phyloP scores from a whole-genome alignment of 2,329 filamentous ascomycete genomes.

The Sarocladium oryzae region DNA sequence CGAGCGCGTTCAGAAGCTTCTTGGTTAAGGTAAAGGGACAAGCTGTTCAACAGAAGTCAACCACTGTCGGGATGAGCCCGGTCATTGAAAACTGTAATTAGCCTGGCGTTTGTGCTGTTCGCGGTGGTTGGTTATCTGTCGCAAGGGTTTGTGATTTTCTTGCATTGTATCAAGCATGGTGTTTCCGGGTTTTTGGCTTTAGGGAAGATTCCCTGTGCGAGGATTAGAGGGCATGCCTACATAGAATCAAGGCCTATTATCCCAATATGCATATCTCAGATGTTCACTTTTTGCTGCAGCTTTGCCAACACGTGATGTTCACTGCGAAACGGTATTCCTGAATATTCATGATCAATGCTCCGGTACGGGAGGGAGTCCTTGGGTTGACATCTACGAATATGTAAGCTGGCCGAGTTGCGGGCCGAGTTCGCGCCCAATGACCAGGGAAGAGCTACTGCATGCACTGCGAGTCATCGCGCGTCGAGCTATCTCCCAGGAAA shows the following conservation, averaged over 20 bases:
- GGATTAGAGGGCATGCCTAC: neutral
- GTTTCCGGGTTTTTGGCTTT: neutral
- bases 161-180: neutral
- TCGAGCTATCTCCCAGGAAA: no score
- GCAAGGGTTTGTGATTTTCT: neutral
- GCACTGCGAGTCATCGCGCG: no score
- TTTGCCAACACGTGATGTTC: no score
- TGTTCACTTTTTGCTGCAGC: no score
- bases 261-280: neutral
- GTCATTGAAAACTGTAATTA: neutral
- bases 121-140: neutral
- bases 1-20: slow-evolving; percentile 29
- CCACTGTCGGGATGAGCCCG: neutral
- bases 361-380: no score
- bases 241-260: no score
- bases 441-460: no score
- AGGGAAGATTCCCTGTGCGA: neutral
- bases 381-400: no score
- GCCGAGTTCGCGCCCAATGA: neutral
- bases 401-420: neutral
- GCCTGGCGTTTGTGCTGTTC: slow-evolving; percentile 2
- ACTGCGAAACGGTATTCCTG: no score
- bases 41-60: neutral
- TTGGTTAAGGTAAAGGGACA: slow-evolving; percentile 16
- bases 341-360: no score